Base-by-base conservation (phyloP, 164 flowering plant genomes). In the Tetrastigma voinierianum region DNA sequence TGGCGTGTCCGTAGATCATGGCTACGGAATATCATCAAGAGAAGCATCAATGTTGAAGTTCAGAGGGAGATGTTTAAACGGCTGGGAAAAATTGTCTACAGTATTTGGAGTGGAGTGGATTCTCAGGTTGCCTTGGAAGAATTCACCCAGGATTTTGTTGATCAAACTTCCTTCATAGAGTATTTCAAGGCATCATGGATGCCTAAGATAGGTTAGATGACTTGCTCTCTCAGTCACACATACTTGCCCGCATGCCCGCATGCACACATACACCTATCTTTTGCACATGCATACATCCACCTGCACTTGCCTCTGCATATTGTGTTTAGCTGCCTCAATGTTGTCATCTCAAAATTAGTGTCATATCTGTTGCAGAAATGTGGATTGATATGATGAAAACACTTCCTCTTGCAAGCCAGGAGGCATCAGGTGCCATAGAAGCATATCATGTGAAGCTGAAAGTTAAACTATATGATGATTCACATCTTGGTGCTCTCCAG, bases 1-100 rank as follows among this genome's bases (percentile, higher is more conserved):
- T 95, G 98, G 98, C 97, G 97, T 58, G 79, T 92, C 63, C 97
- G 97, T 65, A 80, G 98, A 78, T 84, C 96, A 59, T 95, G 98
- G 98, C 80, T 90, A 57, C 84, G 85, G 68, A 88, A 87, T 79
- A 71, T 90, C 54, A 81, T 90, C 59, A 92, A 84, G 77, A 89
- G 73, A 66, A 90, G 97, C 76, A 64, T 55, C 68, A 80, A 81
- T 57, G 76, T 83, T 72, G 93, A 89, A 82, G 87, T 87, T 75
- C 97, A 87, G 59, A 68, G 96, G 17, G 97, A 92, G 75, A 81
- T 95, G 17, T 92, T 95, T 67, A 92, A 84, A 73, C 88, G 90
- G 46, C 82, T 95, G 45, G 98, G 98, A 11, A 65, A 82, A 67
- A 71, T 89, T 19, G 87, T 82, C 45, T 80, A 84, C 63, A 65